Conservation (phyloP, 345 rosid species). For the Syzygium oleosum region DNA sequence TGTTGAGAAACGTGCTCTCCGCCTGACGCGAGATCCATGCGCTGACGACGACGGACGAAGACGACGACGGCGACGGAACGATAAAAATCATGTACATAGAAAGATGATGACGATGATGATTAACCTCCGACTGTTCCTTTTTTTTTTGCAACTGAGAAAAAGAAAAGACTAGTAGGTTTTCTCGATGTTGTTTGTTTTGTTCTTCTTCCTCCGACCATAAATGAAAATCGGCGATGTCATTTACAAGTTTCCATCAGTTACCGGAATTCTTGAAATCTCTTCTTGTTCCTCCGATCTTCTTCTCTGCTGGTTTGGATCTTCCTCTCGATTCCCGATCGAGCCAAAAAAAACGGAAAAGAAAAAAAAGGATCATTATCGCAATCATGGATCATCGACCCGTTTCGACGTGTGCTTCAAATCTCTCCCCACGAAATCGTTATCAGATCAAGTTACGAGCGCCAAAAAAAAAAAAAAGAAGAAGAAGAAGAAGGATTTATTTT, state of each 20-base stretch:
- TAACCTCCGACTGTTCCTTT: background rate
- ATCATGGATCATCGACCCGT: background rate
- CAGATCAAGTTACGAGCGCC: background rate
- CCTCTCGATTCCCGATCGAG: background rate
- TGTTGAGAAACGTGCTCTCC: background rate
- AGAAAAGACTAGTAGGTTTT: background rate
- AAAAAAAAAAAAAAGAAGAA: background rate
- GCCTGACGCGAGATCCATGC: slow-evolving; percentile 1
- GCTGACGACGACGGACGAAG: background rate
- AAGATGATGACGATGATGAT: background rate
- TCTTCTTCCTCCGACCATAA: background rate
- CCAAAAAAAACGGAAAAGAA: background rate
- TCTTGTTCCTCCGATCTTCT: background rate
- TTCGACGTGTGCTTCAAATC: background rate
- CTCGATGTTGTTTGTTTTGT: background rate
- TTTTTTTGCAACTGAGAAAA: slow-evolving; percentile 14
- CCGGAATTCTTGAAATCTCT: background rate
- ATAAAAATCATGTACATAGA: background rate
- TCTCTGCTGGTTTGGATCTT: background rate
- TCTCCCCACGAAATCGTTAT: background rate
- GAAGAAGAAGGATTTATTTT: background rate
- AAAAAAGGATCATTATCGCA: background rate
- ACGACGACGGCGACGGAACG: background rate
- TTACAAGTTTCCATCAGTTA: background rate
- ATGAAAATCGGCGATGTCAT: background rate